Base-by-base conservation (phyloP, 2,329 filamentous ascomycete genomes). In the Ophiocordyceps sinensis region DNA sequence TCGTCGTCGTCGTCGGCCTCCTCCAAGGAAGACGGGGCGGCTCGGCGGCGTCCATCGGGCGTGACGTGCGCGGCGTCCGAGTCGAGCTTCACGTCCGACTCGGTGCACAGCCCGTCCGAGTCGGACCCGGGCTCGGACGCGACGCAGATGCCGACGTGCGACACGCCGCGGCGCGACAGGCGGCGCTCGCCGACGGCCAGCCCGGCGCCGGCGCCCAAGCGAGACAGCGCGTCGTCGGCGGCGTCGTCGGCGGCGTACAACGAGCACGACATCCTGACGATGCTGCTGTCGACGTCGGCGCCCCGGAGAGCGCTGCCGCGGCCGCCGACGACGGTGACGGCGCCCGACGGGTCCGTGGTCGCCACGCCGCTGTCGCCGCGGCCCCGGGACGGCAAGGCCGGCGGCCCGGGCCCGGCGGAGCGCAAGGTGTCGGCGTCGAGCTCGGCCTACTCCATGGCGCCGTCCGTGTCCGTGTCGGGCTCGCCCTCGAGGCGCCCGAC, bases 241-340 rank as follows among this genome's bases (percentile, higher is more conserved):
- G 41, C 58, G 0, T 56, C 57, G 28, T 53, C 58, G 28, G 50
- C 54, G 11, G 58, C 58, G 0, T 60, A 54, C 34, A 54, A 55
- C 36, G 59, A 62, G 39, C 46, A 53, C 4, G 58, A 63, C 5
- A 52, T 63, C 39, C 28, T 62, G 19, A 51, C 52, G 2, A 45
- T 62, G 15, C 44, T 62, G 7, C 43, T 60, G 31, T 47, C 51
- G 0, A 50, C 43, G 28, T 42, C 49, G 2, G 40, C 42, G 3
- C 46, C 49, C 10, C 47, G 29, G 30, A 49, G 58, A 28, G 46
- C 48, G 13, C 49, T 62, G 15, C 58, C 60, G 3, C 41, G 49
- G 2, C 56, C 53, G 3, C 60, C 60, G 0, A 43, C 51, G 11
- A 46, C 49, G n/a, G 45, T 54, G 23, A 44, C 50, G 2, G 49